Evolutionary conservation across 1,139 yeast genomes (phyloP).

Genomic region (Geotrichum restrictum): DNA sequence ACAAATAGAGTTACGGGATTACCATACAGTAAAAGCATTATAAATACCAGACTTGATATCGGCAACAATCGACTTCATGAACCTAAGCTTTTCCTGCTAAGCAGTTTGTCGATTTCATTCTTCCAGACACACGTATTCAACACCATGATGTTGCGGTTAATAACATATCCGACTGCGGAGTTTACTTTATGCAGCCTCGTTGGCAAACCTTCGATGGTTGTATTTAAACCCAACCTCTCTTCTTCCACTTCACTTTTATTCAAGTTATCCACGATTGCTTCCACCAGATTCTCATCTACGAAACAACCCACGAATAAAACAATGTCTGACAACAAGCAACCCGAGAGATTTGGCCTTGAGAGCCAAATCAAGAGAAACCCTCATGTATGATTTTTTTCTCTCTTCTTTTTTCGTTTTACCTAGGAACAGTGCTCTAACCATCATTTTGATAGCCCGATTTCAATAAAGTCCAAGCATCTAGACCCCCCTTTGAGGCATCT

Average conservation of each 20-base stretch:
- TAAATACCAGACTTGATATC: no score
- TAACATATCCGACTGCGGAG: neutral
- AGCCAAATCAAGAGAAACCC: constrained; percentile 26
- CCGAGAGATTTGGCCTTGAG: constrained; percentile 25
- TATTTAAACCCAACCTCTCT: neutral
- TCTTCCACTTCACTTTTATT: neutral
- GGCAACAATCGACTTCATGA: no score
- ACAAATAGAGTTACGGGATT: no score
- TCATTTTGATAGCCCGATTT: constrained; percentile 30
- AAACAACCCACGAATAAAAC: neutral
- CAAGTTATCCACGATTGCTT: neutral
- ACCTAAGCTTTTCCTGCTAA: no score
- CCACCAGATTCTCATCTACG: neutral
- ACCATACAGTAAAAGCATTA: no score
- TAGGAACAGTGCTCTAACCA: neutral
- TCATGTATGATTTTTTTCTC: no score
- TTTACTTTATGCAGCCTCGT: neutral
- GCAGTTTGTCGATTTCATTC: no score
- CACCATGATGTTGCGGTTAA: neutral
- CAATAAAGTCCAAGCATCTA: constrained; percentile 33
- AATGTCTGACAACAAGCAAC: constrained; percentile 6
- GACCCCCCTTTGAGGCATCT: constrained; percentile 35
- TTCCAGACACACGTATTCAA: neutral
- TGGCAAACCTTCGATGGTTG: neutral
- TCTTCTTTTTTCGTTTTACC: no score